Conservation (phyloP, 768 basidiomycete species). For the Brasilioporus rufonigricans region DNA sequence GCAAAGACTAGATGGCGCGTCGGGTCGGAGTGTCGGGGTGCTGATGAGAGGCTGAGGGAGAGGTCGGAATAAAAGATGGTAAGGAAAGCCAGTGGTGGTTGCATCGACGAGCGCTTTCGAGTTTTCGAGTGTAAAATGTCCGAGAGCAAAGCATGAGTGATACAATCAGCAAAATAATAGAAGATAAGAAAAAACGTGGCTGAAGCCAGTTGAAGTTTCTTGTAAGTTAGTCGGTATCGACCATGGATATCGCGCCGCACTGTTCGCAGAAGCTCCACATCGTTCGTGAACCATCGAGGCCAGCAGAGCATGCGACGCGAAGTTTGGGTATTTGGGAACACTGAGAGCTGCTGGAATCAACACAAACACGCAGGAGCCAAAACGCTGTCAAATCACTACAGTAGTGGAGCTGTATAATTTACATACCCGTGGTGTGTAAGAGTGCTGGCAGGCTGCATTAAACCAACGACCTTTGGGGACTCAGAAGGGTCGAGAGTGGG, state of each 20-base stretch:
- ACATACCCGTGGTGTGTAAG: conserved; percentile 75
- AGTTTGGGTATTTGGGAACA: conserved; percentile 84
- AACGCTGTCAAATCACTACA: conserved; percentile 12
- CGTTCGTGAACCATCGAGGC: conserved; percentile 61
- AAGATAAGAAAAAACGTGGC: conserved; percentile 24
- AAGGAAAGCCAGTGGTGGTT: conserved; percentile 17
- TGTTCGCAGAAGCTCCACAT: conserved; percentile 91
- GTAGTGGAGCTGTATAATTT: neutral
- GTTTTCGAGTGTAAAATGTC: conserved; percentile 25
- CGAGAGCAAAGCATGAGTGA: conserved; percentile 25
- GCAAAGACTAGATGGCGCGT: conserved; percentile 19
- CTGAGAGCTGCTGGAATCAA: conserved; percentile 42
- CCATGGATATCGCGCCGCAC: conserved; percentile 87
- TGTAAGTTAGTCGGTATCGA: conserved; percentile 60
- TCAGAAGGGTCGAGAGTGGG: conserved; percentile 51
- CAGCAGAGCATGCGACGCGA: conserved; percentile 72
- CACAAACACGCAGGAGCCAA: conserved; percentile 9
- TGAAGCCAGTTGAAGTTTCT: conserved; percentile 6
- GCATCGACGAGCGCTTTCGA: conserved; percentile 23
- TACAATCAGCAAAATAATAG: conserved; percentile 33
- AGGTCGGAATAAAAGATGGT: conserved; percentile 10
- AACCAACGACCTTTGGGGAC: conserved; percentile 49
- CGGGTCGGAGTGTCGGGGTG: conserved; percentile 21
- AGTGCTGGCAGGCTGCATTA: conserved; percentile 61
- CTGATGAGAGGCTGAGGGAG: conserved; percentile 10